Conservation (phyloP, 345 rosid genomes). For the Lepidium sativum region DNA sequence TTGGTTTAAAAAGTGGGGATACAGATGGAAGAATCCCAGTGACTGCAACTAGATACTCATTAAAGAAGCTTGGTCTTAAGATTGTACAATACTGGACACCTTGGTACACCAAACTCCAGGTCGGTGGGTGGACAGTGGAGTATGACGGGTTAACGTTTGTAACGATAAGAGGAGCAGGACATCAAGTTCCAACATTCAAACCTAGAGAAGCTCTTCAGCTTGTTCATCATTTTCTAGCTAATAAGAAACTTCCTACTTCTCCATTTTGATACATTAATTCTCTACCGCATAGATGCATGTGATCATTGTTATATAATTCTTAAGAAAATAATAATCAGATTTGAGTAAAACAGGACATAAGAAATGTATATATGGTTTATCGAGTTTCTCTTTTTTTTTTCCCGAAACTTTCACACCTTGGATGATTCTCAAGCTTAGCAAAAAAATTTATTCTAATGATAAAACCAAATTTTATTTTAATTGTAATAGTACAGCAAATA, state of each 20-base stretch:
- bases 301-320: constrained; percentile 12
- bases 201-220: constrained; percentile 55
- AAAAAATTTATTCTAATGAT: too few relatives aligned
- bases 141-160: constrained; percentile 62
- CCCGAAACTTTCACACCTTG: too few relatives aligned
- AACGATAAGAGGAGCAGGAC: constrained; percentile 69
- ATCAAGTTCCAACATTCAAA: constrained; percentile 62
- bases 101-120: constrained; percentile 58
- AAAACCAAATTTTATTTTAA: too few relatives aligned
- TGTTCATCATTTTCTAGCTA: constrained; percentile 43
- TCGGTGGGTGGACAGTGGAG: constrained; percentile 63
- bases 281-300: not conserved
- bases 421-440: too few relatives aligned
- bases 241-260: constrained; percentile 43
- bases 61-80: constrained; percentile 62
- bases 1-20: constrained; percentile 48
- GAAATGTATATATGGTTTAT: constrained; percentile 1
- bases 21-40: constrained; percentile 89
- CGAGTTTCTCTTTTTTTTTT: too few relatives aligned
- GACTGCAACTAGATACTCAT: constrained; percentile 54
- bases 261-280: constrained; percentile 51
- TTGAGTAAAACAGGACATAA: not conserved
- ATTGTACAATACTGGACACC: constrained; percentile 61
- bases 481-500: too few relatives aligned
- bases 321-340: constrained; percentile 5